Percentiles rank a stretch among this genome's conserved stretches.
Conservation (phyloP, 345 rosid genomes). For the Pugionium dolabratum region DNA sequence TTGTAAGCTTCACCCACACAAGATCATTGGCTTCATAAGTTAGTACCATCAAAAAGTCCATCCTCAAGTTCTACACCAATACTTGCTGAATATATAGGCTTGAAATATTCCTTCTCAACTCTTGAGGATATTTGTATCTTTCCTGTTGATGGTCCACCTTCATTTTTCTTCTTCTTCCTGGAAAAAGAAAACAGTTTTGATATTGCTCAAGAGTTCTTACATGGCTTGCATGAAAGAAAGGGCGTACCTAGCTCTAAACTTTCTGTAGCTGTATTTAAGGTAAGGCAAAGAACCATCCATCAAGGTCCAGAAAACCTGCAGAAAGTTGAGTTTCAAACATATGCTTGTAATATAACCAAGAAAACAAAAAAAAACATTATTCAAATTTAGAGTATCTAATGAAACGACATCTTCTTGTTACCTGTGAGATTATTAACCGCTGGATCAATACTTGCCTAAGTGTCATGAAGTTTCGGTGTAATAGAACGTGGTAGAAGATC, state of each 20-base stretch:
- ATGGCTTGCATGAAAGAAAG: conserved; percentile 4
- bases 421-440: conserved; percentile 74
- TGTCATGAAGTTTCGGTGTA: conserved; percentile 77
- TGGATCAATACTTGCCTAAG: conserved; percentile 84
- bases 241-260: conserved; percentile 68
- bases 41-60: conserved; percentile 88
- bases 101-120: conserved; percentile 93
- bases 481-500: conserved; percentile 87
- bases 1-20: neutral
- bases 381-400: conserved; percentile 7
- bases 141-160: conserved; percentile 50
- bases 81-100: conserved; percentile 79
- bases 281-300: conserved; percentile 77
- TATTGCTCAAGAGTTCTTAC: conserved; percentile 1
- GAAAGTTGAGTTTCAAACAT: conserved; percentile 16
- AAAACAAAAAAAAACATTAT: neutral
- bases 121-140: conserved; percentile 65
- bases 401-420: conserved; percentile 18
- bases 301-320: conserved; percentile 76
- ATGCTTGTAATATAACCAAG: neutral
- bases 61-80: conserved; percentile 86
- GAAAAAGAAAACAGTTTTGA: conserved; percentile 19
- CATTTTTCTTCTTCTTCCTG: conserved; percentile 67
- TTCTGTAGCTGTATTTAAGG: conserved; percentile 77
- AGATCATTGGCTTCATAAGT: neutral